Evolutionary conservation across 2,329 filamentous ascomycete species (phyloP).

Genomic region (Cytospora schulzeri): DNA sequence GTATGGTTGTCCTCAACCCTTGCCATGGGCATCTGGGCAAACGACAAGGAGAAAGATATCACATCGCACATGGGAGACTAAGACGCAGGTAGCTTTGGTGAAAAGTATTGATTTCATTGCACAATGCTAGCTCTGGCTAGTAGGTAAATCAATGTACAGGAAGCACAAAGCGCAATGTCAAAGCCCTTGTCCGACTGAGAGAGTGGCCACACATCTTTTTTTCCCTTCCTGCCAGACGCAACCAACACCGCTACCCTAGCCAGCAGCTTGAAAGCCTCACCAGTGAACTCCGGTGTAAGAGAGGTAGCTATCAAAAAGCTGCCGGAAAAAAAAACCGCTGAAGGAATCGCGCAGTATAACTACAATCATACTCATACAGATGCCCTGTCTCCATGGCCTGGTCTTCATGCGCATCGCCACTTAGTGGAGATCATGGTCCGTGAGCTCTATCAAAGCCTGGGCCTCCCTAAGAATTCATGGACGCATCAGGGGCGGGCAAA

Average conservation of each 20-base stretch:
- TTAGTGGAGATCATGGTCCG: not conserved
- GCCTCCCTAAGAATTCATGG: not conserved
- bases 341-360: not conserved
- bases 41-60: not conserved
- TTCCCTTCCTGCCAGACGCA: not conserved
- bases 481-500: not conserved
- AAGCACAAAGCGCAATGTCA: not conserved
- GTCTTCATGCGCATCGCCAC: not conserved
- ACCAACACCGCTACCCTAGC: not conserved
- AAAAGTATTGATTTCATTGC: not conserved
- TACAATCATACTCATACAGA: not conserved
- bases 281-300: not conserved
- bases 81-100: fast-evolving
- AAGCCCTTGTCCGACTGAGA: not conserved
- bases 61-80: not conserved
- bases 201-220: not conserved
- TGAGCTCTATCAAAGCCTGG: not conserved
- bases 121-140: not conserved
- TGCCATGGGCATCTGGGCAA: too few relatives aligned
- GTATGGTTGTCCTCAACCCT: too few relatives aligned
- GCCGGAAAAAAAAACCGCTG: not conserved
- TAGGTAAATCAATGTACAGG: not conserved
- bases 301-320: not conserved
- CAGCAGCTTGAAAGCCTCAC: not conserved
- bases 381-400: not conserved